Percentiles rank a stretch among this genome's conserved stretches.
These are phyloP conservation scores for Cordyceps militaris DNA, from an alignment of 2,329 filamentous ascomycete species.

Conservation along the genomic window DNA sequence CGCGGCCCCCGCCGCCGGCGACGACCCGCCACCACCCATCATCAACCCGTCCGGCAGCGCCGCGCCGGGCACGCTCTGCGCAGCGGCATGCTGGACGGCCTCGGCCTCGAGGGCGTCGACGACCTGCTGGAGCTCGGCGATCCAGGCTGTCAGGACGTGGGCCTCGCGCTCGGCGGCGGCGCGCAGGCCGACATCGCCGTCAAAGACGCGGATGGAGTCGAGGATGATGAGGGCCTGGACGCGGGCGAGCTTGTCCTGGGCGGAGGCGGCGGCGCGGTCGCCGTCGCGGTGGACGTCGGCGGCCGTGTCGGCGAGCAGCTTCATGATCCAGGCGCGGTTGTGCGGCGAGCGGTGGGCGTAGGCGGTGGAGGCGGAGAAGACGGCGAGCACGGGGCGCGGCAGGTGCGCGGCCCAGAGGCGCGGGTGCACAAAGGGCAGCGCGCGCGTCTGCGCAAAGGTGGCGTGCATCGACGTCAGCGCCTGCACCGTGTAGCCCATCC, in stretches of 20 bases:
- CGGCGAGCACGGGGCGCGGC: constrained; percentile 33
- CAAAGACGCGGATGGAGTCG: constrained; percentile 36
- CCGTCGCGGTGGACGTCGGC: constrained; percentile 30
- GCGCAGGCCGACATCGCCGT: constrained; percentile 34
- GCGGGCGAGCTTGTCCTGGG: constrained; percentile 34
- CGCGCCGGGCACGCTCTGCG: constrained; percentile 16
- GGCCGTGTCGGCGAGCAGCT: constrained; percentile 31
- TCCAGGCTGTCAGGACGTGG: constrained; percentile 30
- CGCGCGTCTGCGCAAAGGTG: constrained; percentile 29
- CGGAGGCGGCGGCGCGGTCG: constrained; percentile 22
- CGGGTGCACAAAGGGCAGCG: constrained; percentile 36
- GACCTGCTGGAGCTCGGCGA: constrained; percentile 26
- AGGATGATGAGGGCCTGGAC: constrained; percentile 36
- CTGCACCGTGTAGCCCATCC: constrained; percentile 29
- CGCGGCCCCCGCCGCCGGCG: not conserved
- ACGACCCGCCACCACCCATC: not conserved
- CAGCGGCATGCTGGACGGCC: constrained; percentile 5
- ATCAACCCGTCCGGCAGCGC: not conserved
- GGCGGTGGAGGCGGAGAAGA: constrained; percentile 33
- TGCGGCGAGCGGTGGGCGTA: constrained; percentile 29
- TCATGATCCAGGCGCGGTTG: constrained; percentile 34
- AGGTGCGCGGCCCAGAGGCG: constrained; percentile 34
- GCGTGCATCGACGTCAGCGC: constrained; percentile 26
- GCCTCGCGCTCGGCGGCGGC: constrained; percentile 35
- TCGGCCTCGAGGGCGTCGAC: constrained; percentile 29